Evolutionary conservation across 2,329 filamentous ascomycete species (phyloP).

Genomic region (Diaporthe eres): DNA sequence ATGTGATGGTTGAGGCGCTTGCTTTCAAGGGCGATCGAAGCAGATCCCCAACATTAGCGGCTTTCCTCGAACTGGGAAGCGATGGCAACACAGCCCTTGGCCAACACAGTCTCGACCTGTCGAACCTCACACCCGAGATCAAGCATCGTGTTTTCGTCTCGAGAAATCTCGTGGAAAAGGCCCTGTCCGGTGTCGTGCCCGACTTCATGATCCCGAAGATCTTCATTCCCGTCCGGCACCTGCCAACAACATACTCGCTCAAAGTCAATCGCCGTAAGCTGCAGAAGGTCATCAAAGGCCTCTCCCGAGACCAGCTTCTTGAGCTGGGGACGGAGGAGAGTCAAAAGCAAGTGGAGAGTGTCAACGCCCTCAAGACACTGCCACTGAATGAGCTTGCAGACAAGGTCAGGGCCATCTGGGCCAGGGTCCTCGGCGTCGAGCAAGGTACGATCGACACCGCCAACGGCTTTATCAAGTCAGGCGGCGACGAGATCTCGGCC

Average conservation of each 20-base stretch:
- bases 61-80: slow-evolving; percentile 64
- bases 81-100: slow-evolving; percentile 50
- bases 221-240: slow-evolving; percentile 62
- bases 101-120: slow-evolving; percentile 53
- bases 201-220: slow-evolving; percentile 61
- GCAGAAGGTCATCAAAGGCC: slow-evolving; percentile 58
- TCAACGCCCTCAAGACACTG: slow-evolving; percentile 57
- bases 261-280: slow-evolving; percentile 65
- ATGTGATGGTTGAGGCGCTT: slow-evolving; percentile 64
- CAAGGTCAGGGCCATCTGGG: slow-evolving; percentile 64
- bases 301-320: slow-evolving; percentile 60
- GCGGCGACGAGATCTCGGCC: slow-evolving; percentile 62
- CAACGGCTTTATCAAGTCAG: slow-evolving; percentile 61
- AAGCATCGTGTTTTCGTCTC: slow-evolving; percentile 60
- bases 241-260: slow-evolving; percentile 65
- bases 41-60: slow-evolving; percentile 57
- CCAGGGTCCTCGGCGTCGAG: slow-evolving; percentile 56
- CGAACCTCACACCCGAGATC: slow-evolving; percentile 55
- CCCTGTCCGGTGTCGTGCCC: slow-evolving; percentile 56
- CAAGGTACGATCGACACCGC: slow-evolving; percentile 57
- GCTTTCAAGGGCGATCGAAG: slow-evolving; percentile 58
- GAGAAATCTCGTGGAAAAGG: slow-evolving; percentile 59
- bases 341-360: slow-evolving; percentile 53
- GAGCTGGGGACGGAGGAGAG: slow-evolving; percentile 57
- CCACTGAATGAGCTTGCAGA: slow-evolving; percentile 64